Evolutionary conservation across 306 rosid species (phyloP).

Genomic region (Acacia crassicarpa): DNA sequence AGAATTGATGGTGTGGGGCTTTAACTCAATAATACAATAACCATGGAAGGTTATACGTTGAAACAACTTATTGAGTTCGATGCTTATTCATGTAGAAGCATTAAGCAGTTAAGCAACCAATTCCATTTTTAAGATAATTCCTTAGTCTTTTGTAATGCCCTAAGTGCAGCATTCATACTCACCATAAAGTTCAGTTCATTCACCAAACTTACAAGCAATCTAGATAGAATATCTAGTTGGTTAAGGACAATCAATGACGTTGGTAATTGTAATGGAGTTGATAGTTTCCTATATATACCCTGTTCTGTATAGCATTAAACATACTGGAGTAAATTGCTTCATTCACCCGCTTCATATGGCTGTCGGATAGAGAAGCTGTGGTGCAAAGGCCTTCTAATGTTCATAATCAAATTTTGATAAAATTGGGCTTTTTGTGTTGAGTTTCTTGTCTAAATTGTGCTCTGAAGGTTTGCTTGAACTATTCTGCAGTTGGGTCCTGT

Average conservation of each 20-base stretch:
- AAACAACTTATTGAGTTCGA: no score
- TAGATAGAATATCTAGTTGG: slow-evolving; percentile 5
- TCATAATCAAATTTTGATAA: slow-evolving; percentile 18
- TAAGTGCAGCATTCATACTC: neutral
- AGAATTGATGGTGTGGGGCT: no score
- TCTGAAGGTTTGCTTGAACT: slow-evolving; percentile 33
- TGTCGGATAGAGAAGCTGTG: slow-evolving; percentile 12
- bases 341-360: neutral
- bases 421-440: no score
- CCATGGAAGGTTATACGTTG: no score
- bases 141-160: neutral
- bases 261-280: neutral
- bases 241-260: slow-evolving; percentile 13
- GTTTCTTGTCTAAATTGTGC: slow-evolving; percentile 30
- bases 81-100: no score
- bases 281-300: slow-evolving; percentile 10
- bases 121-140: neutral
- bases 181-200: neutral
- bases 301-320: neutral
- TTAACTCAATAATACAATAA: no score
- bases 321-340: slow-evolving; percentile 13
- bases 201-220: slow-evolving; percentile 4
- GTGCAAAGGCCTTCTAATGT: neutral
- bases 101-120: no score
- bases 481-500: slow-evolving; percentile 81